Evolutionary conservation across 2,329 filamentous ascomycete species (phyloP).

Genomic region (Ophiostoma piceae): DNA sequence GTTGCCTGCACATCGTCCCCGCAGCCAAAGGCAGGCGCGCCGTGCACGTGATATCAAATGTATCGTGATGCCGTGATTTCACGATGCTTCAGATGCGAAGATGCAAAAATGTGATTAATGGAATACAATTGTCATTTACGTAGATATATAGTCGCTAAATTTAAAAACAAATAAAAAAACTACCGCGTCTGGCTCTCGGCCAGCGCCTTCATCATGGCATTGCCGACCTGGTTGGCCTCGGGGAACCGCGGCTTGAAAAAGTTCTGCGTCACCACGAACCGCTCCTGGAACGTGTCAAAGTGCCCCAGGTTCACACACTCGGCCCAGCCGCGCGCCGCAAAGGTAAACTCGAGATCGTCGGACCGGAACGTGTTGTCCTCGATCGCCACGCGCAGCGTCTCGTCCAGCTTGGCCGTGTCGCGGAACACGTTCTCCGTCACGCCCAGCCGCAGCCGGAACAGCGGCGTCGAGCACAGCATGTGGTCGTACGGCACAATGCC

Average conservation of each 20-base stretch:
- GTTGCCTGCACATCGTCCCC: not conserved
- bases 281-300: slow-evolving; percentile 86
- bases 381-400: slow-evolving; percentile 78
- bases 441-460: slow-evolving; percentile 93
- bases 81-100: too few species aligned
- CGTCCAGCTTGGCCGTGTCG: slow-evolving; percentile 71
- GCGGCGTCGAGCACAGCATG: slow-evolving; percentile 97
- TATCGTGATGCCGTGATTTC: too few species aligned
- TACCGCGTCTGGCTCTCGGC: slow-evolving; percentile 64
- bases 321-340: slow-evolving; percentile 92
- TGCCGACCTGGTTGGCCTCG: slow-evolving; percentile 81
- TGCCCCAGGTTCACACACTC: slow-evolving; percentile 87
- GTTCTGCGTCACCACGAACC: slow-evolving; percentile 81
- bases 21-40: not conserved
- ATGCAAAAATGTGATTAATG: too few species aligned
- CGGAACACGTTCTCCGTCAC: slow-evolving; percentile 97
- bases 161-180: slow-evolving; percentile 26
- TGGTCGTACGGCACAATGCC: slow-evolving; percentile 96
- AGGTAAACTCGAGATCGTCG: slow-evolving; percentile 95
- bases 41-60: not conserved
- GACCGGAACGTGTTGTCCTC: slow-evolving; percentile 88
- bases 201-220: slow-evolving; percentile 96
- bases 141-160: not conserved
- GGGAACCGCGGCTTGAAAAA: slow-evolving; percentile 90
- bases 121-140: too few species aligned